Conservation (phyloP, 2,329 filamentous ascomycete species). For the Elsinoe necatrix region DNA sequence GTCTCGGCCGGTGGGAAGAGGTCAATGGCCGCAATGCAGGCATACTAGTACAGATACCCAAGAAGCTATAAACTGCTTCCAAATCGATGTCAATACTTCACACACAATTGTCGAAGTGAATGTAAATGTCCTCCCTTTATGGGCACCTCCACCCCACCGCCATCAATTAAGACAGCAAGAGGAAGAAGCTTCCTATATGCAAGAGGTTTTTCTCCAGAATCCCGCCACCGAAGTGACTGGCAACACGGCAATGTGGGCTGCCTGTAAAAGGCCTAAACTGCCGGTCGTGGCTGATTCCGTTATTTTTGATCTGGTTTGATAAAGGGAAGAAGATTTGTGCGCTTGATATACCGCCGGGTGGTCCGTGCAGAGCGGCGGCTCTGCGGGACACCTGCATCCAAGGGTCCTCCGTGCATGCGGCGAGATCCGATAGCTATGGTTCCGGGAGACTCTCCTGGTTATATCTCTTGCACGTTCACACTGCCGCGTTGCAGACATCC, state of each 20-base stretch:
- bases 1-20: constrained; percentile 73
- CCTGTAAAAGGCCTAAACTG: constrained; percentile 36
- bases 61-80: constrained; percentile 17
- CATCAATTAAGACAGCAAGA: constrained; percentile 60
- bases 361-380: background rate
- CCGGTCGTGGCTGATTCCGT: constrained; percentile 63
- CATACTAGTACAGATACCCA: constrained; percentile 75
- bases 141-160: constrained; percentile 64
- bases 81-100: background rate
- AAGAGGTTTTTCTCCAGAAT: constrained; percentile 55
- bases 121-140: constrained; percentile 55
- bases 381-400: background rate
- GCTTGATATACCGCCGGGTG: constrained; percentile 11
- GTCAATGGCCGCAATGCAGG: constrained; percentile 66
- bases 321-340: constrained; percentile 23
- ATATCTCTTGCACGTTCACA: background rate
- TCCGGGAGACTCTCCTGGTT: background rate
- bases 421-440: background rate
- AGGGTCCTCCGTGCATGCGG: background rate
- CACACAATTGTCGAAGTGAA: background rate
- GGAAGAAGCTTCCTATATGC: constrained; percentile 60
- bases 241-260: constrained; percentile 56
- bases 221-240: constrained; percentile 53
- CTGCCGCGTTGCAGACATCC: background rate
- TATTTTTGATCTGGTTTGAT: constrained; percentile 50